phyloP scores from a whole-genome alignment of 441 rosid species.

The Melastoma candidum region DNA sequence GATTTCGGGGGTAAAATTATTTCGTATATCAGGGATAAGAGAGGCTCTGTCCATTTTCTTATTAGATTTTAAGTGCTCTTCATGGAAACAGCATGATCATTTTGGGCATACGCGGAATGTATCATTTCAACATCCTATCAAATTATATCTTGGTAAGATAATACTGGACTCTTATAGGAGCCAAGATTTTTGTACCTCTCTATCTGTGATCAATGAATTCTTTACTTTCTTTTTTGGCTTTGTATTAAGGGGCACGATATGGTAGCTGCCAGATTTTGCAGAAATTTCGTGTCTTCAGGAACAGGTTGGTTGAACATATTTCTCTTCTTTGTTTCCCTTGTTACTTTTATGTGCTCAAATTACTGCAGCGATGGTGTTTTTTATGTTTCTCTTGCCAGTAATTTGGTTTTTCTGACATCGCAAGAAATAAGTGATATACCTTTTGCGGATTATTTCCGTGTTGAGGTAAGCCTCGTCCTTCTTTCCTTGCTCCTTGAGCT shows the following conservation, averaged over 20 bases:
- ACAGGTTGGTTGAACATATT: constrained; percentile 35
- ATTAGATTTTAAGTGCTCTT: constrained; percentile 65
- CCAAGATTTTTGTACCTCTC: not conserved
- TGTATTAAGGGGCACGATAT: constrained; percentile 65
- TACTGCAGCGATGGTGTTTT: too few relatives aligned
- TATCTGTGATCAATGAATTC: not conserved
- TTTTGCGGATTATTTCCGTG: constrained; percentile 78
- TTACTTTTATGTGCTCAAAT: not conserved
- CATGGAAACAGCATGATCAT: constrained; percentile 63
- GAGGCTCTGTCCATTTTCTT: constrained; percentile 5
- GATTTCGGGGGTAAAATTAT: not conserved
- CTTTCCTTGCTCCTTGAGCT: constrained; percentile 6
- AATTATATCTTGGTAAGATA: constrained; percentile 76
- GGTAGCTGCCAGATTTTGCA: constrained; percentile 86
- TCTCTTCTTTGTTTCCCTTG: not conserved
- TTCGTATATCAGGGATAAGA: not conserved
- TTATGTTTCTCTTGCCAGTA: constrained; percentile 36
- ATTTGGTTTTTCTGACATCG: constrained; percentile 75
- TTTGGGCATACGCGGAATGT: constrained; percentile 70
- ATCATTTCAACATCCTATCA: constrained; percentile 91
- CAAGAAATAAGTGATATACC: constrained; percentile 87
- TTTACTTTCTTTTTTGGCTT: not conserved
- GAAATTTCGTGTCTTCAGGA: constrained; percentile 67
- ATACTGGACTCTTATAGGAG: constrained; percentile 1
- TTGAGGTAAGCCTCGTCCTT: constrained; percentile 53